Evolutionary conservation across 148 eudicot species (phyloP), one percentile per base, ranked within the genome.

Genomic region (Chenopodium quinoa): DNA sequence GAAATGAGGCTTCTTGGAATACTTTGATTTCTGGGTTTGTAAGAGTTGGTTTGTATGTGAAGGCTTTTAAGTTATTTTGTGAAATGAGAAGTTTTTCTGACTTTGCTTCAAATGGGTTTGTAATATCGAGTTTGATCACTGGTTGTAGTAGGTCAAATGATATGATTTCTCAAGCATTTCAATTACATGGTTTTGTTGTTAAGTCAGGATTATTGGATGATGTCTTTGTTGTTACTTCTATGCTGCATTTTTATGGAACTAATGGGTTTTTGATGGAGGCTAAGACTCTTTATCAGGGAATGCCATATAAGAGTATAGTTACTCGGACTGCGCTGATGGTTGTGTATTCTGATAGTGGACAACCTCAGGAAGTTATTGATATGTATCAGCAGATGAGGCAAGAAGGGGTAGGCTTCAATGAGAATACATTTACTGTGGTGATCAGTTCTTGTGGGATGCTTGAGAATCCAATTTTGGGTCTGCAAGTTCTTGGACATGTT

Each of bases 281-380:
- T 69, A 84, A 70, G 67, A 82, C 66, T 63, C 71, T 90, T 50
- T 92, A 90, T 79, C 85, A 86, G 78, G 93, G 84, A 71, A 89
- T 93, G 93, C 92, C 91, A 0, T 86, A 86, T 40, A 89, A 75
- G 65, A 93, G 89, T 88, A 88, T 87, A 16, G 95, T 93, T 68
- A 88, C 97, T 78, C 90, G 95, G 91, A 93, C 93, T 79, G 86
- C 97, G 2, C 80, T 93, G 82, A 90, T 91, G 95, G 91, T 90
- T 82, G 86, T 83, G 56, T 88, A 71, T 86, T 87, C 84, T 7
- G 87, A 88, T 84, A 60, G 29, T 75, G 90, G 89, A 29, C 75
- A 86, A 48, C 71, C 78, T 6, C 72, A 52, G 23, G 83, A 88
- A 76, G 92, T 89, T 62, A 34, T 89, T 31, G 79, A 81, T 81